Conservation (phyloP, 1,284 basidiomycete species). For the Psilocybe mexicana region DNA sequence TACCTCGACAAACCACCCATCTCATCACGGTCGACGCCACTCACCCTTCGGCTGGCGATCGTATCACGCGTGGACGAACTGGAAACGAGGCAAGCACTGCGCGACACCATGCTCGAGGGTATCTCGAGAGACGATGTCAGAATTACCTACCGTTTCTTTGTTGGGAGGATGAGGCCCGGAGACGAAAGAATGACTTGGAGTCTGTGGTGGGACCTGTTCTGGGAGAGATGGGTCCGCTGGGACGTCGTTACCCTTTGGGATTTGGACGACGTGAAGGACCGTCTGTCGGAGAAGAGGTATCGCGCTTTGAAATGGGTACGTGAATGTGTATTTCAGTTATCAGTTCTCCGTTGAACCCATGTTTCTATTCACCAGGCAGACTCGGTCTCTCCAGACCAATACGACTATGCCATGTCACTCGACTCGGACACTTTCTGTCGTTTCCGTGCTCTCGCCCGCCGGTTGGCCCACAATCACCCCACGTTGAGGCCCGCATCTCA, state of each 20-base stretch:
- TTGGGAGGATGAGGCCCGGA: background rate
- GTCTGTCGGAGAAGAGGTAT: slow-evolving; percentile 12
- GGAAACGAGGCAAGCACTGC: background rate
- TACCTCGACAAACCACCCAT: background rate
- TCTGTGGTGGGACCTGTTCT: background rate
- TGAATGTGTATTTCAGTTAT: background rate
- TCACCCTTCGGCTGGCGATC: background rate
- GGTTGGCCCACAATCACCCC: background rate
- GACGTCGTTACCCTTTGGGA: slow-evolving; percentile 4
- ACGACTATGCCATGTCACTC: slow-evolving; percentile 10
- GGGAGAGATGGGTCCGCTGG: background rate
- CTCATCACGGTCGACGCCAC: background rate
- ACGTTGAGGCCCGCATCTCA: background rate
- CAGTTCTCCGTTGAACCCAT: background rate
- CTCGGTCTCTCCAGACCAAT: slow-evolving; percentile 1
- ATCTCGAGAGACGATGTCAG: background rate
- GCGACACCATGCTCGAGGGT: background rate
- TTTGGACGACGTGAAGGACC: slow-evolving; percentile 1
- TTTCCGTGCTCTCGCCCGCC: background rate
- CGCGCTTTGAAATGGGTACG: slow-evolving; percentile 9
- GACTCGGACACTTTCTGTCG: slow-evolving; percentile 12
- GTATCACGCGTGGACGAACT: slow-evolving; percentile 4
- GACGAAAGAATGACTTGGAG: background rate
- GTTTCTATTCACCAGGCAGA: background rate
- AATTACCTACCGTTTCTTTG: slow-evolving; percentile 8